These are phyloP conservation scores for Ogataea ganodermae DNA, from an alignment of 805 yeast species.

Conservation along the genomic window DNA sequence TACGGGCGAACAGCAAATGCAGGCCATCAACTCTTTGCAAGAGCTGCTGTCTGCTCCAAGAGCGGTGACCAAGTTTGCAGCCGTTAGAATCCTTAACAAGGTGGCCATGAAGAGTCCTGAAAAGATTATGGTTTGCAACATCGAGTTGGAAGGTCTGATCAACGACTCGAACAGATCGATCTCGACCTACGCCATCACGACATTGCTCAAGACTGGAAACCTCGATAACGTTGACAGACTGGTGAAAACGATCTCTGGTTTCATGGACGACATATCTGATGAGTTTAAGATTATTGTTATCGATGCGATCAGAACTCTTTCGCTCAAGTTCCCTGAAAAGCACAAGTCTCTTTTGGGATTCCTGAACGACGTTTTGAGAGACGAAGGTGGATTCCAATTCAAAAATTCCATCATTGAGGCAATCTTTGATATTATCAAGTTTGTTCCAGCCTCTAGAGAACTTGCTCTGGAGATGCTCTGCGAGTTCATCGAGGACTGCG, in stretches of 20 bases:
- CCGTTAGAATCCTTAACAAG: constrained; percentile 85
- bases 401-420: constrained; percentile 91
- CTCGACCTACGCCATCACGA: constrained; percentile 96
- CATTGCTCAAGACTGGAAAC: constrained; percentile 92
- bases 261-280: constrained; percentile 92
- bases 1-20: constrained; percentile 63
- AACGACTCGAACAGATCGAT: constrained; percentile 88
- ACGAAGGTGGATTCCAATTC: constrained; percentile 86
- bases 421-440: constrained; percentile 84
- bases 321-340: constrained; percentile 90
- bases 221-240: constrained; percentile 86
- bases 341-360: constrained; percentile 80
- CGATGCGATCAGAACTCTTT: constrained; percentile 90
- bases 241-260: constrained; percentile 80
- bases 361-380: constrained; percentile 80
- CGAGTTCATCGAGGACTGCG: constrained; percentile 98
- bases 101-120: constrained; percentile 82
- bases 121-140: constrained; percentile 73
- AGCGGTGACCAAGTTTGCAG: constrained; percentile 87
- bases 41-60: constrained; percentile 83
- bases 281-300: constrained; percentile 94
- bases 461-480: constrained; percentile 84
- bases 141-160: constrained; percentile 83
- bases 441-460: constrained; percentile 81
- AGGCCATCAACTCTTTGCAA: constrained; percentile 74